A percentile compares a stretch with the other conserved stretches of the same genome.
phyloP scores from a whole-genome alignment of 495 filamentous ascomycete species.

The Xylaria palmicola region DNA sequence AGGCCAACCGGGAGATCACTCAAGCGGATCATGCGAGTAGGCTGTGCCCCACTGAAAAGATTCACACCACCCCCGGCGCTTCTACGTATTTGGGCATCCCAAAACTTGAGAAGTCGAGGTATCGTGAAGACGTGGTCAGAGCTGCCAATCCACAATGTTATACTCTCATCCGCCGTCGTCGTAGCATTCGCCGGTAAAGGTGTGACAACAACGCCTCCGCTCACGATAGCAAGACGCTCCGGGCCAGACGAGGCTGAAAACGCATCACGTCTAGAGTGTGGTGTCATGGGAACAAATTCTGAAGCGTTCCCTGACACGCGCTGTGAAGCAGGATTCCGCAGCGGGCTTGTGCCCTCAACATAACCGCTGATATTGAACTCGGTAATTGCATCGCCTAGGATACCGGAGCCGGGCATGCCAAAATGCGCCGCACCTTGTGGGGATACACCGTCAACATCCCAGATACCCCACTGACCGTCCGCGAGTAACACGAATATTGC shows the following conservation, averaged over 20 bases:
- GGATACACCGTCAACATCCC: constrained; percentile 75
- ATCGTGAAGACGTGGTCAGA: constrained; percentile 58
- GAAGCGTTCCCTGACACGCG: constrained; percentile 26
- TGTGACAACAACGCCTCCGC: constrained; percentile 65
- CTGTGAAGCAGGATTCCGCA: constrained; percentile 41
- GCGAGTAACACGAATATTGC: constrained; percentile 72
- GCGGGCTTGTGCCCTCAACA: constrained; percentile 50
- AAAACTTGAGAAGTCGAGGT: constrained; percentile 64
- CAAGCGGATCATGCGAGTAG: constrained; percentile 46
- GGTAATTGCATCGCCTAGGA: constrained; percentile 63
- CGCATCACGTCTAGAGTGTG: constrained; percentile 66
- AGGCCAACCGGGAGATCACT: constrained; percentile 54
- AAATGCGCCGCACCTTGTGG: constrained; percentile 51
- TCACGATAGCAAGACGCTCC: constrained; percentile 37
- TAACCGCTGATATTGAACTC: constrained; percentile 70
- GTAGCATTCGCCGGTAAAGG: constrained; percentile 43
- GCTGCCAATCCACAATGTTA: constrained; percentile 66
- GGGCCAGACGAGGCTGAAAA: constrained; percentile 33
- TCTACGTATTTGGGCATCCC: constrained; percentile 59
- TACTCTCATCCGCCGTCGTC: constrained; percentile 59
- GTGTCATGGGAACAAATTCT: constrained; percentile 79
- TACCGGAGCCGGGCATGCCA: constrained; percentile 56
- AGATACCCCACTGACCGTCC: constrained; percentile 93
- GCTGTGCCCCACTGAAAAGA: constrained; percentile 50
- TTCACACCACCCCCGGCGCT: constrained; percentile 60